Evolutionary conservation across 2,329 filamentous ascomycete genomes (phyloP).

Genomic region (Dendryphion nanum): DNA sequence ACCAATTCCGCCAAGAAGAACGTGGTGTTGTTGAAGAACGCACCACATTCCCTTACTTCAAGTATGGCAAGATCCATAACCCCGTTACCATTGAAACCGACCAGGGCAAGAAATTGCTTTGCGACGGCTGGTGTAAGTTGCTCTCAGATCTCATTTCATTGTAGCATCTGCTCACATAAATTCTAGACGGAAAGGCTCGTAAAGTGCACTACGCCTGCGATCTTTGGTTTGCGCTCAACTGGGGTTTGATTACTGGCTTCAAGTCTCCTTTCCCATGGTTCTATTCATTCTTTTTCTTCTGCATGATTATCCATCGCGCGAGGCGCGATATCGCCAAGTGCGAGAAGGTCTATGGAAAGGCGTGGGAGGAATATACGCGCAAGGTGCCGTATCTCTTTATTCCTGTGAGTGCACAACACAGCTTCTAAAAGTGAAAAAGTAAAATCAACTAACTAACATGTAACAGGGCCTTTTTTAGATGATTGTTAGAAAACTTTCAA

Average conservation of each 20-base stretch:
- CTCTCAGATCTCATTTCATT: neutral
- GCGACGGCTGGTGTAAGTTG: constrained; percentile 65
- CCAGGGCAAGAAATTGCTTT: constrained; percentile 72
- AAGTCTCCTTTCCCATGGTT: constrained; percentile 84
- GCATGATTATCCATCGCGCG: constrained; percentile 79
- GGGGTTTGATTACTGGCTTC: constrained; percentile 82
- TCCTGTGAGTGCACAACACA: constrained; percentile 56
- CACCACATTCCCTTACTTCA: constrained; percentile 85
- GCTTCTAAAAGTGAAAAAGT: no score
- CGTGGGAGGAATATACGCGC: constrained; percentile 78
- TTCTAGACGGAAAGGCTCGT: constrained; percentile 64
- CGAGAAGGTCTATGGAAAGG: constrained; percentile 74
- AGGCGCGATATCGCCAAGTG: constrained; percentile 74
- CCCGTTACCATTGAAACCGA: constrained; percentile 73
- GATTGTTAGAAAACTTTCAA: no score
- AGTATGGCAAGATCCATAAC: constrained; percentile 80
- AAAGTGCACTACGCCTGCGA: constrained; percentile 84
- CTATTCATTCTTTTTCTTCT: constrained; percentile 76
- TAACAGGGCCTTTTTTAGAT: no score
- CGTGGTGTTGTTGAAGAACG: constrained; percentile 67
- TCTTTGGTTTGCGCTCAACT: constrained; percentile 71
- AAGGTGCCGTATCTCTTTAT: constrained; percentile 83
- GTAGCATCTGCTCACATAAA: constrained; percentile 18
- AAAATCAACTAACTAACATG: no score
- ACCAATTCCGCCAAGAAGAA: constrained; percentile 80